phyloP scores from a whole-genome alignment of 371 early-diverging fungal species.

The Fennellomyces sp. region DNA sequence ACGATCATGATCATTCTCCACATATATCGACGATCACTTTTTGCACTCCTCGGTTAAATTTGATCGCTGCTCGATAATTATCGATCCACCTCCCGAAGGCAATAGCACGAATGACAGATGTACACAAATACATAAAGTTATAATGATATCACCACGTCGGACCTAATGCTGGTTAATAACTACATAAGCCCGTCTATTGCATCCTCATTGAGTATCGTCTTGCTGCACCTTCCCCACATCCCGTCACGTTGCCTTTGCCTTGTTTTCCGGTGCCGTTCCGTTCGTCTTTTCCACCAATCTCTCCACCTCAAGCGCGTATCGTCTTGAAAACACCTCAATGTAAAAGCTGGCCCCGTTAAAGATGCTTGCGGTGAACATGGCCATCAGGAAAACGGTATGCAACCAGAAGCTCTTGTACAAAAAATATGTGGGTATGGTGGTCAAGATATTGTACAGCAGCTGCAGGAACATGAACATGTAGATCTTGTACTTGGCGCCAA shows the following conservation, averaged over 20 bases:
- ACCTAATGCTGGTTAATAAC: no score
- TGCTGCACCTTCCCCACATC: neutral
- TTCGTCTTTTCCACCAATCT: conserved; percentile 28
- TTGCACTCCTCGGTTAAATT: neutral
- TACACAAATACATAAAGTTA: no score
- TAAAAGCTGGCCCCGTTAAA: conserved; percentile 78
- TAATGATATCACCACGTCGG: no score
- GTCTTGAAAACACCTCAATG: conserved; percentile 71
- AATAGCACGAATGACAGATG: no score
- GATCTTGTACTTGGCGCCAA: conserved; percentile 60
- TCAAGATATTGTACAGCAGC: conserved; percentile 56
- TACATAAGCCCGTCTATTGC: no score
- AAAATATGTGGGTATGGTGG: conserved; percentile 46
- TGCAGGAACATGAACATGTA: conserved; percentile 73
- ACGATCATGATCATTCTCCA: neutral
- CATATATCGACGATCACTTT: no score
- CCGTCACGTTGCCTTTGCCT: conserved; percentile 4
- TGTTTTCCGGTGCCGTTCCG: neutral
- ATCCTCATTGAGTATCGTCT: no score
- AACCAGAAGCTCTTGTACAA: conserved; percentile 54
- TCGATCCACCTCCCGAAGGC: no score
- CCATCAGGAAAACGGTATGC: conserved; percentile 59
- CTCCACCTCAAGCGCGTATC: conserved; percentile 60
- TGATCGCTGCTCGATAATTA: no score
- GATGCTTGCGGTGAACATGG: conserved; percentile 61